phyloP scores from a whole-genome alignment of 768 basidiomycete genomes.

The Basidioascus undulatus region DNA sequence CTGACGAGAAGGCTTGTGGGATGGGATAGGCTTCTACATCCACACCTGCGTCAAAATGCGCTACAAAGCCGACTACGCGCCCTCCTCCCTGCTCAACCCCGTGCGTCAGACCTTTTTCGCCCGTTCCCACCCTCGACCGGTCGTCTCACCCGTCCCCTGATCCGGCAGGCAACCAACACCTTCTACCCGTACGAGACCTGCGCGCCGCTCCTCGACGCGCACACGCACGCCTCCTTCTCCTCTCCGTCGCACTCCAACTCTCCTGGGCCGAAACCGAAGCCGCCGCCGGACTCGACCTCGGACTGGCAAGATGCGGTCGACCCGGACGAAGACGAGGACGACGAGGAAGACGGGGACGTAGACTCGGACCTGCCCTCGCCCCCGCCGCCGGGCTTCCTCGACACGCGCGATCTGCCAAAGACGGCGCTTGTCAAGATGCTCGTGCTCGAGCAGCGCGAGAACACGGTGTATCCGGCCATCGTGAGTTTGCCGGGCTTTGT shows the following conservation, averaged over 20 bases:
- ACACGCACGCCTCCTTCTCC: slow-evolving; percentile 47
- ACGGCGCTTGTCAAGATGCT: slow-evolving; percentile 1
- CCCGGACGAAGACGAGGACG: slow-evolving; percentile 1
- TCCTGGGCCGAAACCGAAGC: neutral
- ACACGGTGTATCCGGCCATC: slow-evolving; percentile 5
- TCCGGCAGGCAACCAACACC: slow-evolving; percentile 39
- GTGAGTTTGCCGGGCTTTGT: neutral
- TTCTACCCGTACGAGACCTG: slow-evolving; percentile 50
- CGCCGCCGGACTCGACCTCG: neutral
- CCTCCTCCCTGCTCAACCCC: slow-evolving; percentile 71
- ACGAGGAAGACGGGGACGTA: slow-evolving; percentile 10
- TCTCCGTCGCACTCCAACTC: neutral
- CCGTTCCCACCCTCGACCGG: too few relatives aligned
- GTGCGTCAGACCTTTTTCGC: slow-evolving; percentile 21
- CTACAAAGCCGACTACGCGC: slow-evolving; percentile 81
- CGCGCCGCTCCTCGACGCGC: slow-evolving; percentile 32
- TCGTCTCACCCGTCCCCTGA: neutral
- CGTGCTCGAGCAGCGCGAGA: slow-evolving; percentile 7
- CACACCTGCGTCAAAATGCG: slow-evolving; percentile 82
- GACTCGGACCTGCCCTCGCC: slow-evolving; percentile 13
- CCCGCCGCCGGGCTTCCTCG: slow-evolving; percentile 18
- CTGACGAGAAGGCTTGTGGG: neutral
- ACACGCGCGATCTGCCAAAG: slow-evolving; percentile 11
- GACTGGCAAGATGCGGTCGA: slow-evolving; percentile 1
- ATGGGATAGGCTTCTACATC: slow-evolving; percentile 57